These are phyloP conservation scores for Mortierella polycephala DNA, from an alignment of 371 early-diverging fungal genomes.

Conservation along the genomic window DNA sequence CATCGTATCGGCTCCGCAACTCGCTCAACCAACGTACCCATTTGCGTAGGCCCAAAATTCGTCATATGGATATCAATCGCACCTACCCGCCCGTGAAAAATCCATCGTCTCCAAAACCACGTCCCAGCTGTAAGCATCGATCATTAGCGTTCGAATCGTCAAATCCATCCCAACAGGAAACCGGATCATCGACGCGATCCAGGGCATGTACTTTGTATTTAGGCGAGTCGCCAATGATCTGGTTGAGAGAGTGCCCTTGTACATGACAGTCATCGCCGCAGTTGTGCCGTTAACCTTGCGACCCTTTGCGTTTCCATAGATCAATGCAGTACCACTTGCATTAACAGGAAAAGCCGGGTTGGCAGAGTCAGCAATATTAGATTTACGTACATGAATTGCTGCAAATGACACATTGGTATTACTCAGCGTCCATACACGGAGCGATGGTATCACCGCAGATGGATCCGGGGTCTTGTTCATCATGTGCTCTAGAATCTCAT, in stretches of 20 bases:
- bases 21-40: neutral
- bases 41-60: neutral
- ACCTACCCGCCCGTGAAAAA: neutral
- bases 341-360: neutral
- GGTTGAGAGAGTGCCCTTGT: neutral
- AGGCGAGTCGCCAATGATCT: neutral
- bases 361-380: too few relatives aligned
- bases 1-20: neutral
- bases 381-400: too few relatives aligned
- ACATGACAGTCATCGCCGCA: neutral
- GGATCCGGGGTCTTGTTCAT: neutral
- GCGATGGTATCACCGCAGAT: too few relatives aligned
- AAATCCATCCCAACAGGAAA: neutral
- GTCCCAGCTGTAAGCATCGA: constrained; percentile 1
- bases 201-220: neutral
- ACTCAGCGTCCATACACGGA: too few relatives aligned
- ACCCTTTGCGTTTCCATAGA: neutral
- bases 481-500: neutral
- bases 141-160: neutral
- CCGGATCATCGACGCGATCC: neutral
- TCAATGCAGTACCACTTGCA: neutral
- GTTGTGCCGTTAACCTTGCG: neutral
- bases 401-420: too few relatives aligned
- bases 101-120: neutral
- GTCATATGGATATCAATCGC: neutral